Base-by-base conservation (phyloP, 768 basidiomycete genomes). In the Daedaleopsis nitida region DNA sequence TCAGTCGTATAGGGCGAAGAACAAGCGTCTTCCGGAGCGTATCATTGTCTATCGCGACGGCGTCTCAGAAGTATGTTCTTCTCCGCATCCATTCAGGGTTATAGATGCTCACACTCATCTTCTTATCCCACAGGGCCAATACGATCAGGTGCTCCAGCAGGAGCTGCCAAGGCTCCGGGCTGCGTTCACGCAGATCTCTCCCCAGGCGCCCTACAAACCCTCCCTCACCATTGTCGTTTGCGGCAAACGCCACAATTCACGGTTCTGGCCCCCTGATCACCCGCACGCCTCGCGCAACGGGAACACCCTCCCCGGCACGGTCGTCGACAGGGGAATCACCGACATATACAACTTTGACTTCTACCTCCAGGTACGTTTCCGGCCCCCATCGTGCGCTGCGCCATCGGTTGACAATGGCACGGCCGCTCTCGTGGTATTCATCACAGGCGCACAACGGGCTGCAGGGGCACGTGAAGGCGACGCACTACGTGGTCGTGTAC, bases 1-100 rank as follows among this genome's bases (percentile, higher is more conserved):
- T 38, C 73, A 78, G 53, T 65, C 78, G 3, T 94, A 83, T 65
- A 76, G 83, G 64, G 76, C 72, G 70, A 83, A 79, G 69, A 89
- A 83, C 50, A 69, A 59, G 63, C 57, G 66, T 0, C 77, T 94
- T 1, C 92, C 92, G 0, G 81, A 86, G 1, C 81, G 91, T 3
- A 79, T 94, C 7, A 74, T 88, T 37, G 78, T 94, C 8, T 94
- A 86, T 66, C 85, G 92, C 16, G 91, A 93, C 72, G 92, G 92
- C 43, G 90, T 92, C 3, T 92, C 90, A 1, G 89, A 90, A 79
- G 91, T 88, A 59, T 13, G 81, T 68, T 58, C 13, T 61, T 45
- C n/a, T 37, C 4, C 53, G 17, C 21, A n/a, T 19, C n/a, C 37
- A 10, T 43, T 27, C 44, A 2, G 3, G 13, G n/a, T 34, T 42